Percentiles rank a stretch among this genome's conserved stretches.
Evolutionary conservation across 176 grass and related monocot species (phyloP).

Genomic region (Eleusine indica): DNA sequence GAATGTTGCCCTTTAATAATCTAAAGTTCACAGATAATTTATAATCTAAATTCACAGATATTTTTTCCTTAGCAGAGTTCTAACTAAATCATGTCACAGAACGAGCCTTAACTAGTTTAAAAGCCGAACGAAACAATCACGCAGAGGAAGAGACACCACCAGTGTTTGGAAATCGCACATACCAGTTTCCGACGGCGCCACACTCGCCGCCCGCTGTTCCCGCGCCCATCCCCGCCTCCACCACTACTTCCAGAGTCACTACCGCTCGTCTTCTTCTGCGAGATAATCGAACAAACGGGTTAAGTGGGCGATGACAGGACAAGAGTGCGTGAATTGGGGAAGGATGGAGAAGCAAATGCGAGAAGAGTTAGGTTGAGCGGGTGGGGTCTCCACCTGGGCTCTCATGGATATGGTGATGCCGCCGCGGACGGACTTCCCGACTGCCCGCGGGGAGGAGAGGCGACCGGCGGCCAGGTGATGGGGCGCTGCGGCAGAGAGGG

Average conservation of each 20-base stretch:
- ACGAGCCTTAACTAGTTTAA: neutral
- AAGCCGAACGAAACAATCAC: neutral
- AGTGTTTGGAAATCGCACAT: constrained; percentile 1
- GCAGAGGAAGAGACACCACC: neutral
- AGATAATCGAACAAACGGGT: neutral
- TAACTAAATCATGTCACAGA: neutral
- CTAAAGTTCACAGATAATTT: neutral
- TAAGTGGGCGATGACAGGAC: neutral
- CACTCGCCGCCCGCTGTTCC: constrained; percentile 48
- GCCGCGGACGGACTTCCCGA: neutral
- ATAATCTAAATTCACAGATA: neutral
- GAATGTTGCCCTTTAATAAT: neutral
- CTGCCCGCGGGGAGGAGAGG: constrained; percentile 5
- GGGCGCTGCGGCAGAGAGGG: constrained; percentile 21
- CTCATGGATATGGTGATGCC: constrained; percentile 40
- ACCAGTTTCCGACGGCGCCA: constrained; percentile 75
- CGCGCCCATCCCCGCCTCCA: constrained; percentile 24
- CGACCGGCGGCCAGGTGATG: constrained; percentile 24
- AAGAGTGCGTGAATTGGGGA: constrained; percentile 1
- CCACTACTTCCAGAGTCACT: constrained; percentile 17
- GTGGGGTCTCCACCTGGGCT: constrained; percentile 39
- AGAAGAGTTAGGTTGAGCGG: neutral
- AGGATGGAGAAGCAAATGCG: neutral
- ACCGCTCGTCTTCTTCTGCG: constrained; percentile 47
- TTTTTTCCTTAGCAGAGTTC: neutral